Evolutionary conservation across 768 basidiomycete species (phyloP), one percentile per base, ranked within the genome.

Genomic region (Rhodocollybia butyracea): DNA sequence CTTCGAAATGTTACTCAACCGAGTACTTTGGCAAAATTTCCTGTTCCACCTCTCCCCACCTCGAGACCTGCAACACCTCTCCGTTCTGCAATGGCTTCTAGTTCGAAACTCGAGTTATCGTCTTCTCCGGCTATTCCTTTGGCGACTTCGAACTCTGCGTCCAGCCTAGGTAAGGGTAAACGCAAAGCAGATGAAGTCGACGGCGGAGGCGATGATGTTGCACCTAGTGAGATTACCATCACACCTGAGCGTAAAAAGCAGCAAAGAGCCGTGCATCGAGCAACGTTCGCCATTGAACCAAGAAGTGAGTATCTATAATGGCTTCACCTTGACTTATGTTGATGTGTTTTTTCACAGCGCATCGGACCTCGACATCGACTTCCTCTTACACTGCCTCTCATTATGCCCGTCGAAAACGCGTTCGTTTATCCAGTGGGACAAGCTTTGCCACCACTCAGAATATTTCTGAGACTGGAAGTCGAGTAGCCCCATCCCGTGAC

Each of bases 151-250:
- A 40, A 17, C 3, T 40, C 41, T 2, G 27, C 40, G 12, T 27
- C 26, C n/a, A 53, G 51, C 40, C 15, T 32, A 17, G 19, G 38
- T 30, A 51, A 51, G 5, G 50, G 50, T 7, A 53, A 53, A 26
- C 51, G 51, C 2, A 53, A 53, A 42, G 51, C 24, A 24, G 51
- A 53, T 27, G 51, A 53, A 21, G 51, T 43, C 6, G 51, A 53
- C 13, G 51, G 40, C 30, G 27, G 10, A 21, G 39, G 40, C 19
- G 39, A 41, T 22, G 51, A 43, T 30, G 17, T 27, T 42, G 21
- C 24, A 5, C 21, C 24, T 17, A 22, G 12, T 31, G 15, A 7
- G 2, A 24, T 40, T 29, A 3, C 12, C 17, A 5, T 21, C 13
- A 29, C 15, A 8, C 48, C 12, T 34, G 48, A 36, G 30, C 12